Conservation (phyloP, 2,329 filamentous ascomycete species). For the Fusarium succisae region DNA sequence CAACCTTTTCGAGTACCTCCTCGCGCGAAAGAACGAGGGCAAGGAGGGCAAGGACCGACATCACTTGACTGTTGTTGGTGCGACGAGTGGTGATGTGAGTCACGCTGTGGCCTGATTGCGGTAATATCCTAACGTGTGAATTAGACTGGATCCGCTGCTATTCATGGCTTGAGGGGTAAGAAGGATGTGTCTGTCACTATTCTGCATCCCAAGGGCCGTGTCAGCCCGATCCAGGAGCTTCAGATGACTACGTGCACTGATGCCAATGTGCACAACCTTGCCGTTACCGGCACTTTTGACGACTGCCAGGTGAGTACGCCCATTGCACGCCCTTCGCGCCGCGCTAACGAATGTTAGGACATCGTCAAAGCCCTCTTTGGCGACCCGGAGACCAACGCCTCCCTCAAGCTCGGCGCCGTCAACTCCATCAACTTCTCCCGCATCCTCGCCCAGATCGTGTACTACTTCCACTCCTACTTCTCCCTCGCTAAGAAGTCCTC, state of each 20-base stretch:
- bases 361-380: constrained; percentile 94
- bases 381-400: constrained; percentile 83
- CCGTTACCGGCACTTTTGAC: constrained; percentile 91
- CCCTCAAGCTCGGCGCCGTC: constrained; percentile 87
- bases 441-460: constrained; percentile 95
- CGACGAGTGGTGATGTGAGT: constrained; percentile 76
- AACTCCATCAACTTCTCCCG: constrained; percentile 98
- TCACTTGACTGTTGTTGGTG: constrained; percentile 86
- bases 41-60: constrained; percentile 70
- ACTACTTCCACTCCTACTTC: constrained; percentile 98
- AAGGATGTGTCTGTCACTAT: constrained; percentile 98
- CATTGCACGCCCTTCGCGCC: neutral
- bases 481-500: constrained; percentile 70
- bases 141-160: constrained; percentile 87
- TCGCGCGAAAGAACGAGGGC: constrained; percentile 74
- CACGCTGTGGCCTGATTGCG: neutral
- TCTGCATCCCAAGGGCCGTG: constrained; percentile 88
- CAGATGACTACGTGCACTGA: constrained; percentile 97
- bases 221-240: constrained; percentile 91
- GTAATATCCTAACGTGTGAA: neutral
- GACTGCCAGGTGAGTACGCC: constrained; percentile 78
- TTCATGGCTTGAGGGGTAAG: constrained; percentile 94
- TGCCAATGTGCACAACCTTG: constrained; percentile 90
- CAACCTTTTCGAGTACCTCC: constrained; percentile 94
- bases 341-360: constrained; percentile 32